Evolutionary conservation across 495 filamentous ascomycete genomes (phyloP).

Genomic region (Corynascus novoguineensis): DNA sequence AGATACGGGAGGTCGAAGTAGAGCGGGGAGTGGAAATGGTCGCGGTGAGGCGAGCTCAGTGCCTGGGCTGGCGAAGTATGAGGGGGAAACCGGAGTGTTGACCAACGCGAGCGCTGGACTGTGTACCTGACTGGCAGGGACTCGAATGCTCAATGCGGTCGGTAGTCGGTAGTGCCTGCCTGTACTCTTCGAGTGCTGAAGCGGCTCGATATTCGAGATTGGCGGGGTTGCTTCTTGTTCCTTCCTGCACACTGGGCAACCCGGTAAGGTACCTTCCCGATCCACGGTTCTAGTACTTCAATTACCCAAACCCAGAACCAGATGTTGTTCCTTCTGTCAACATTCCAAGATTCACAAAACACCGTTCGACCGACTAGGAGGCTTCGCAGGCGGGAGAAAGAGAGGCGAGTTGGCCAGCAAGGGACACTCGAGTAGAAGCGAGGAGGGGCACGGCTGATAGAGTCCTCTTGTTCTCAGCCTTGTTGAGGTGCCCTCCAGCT

Average conservation of each 20-base stretch:
- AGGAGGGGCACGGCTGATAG: neutral
- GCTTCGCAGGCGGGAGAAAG: neutral
- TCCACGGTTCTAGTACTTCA: neutral
- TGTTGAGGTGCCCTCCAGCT: neutral
- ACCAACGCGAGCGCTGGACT: too few species aligned
- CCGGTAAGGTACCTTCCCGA: neutral
- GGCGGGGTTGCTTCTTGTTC: neutral
- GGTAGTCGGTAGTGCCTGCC: neutral
- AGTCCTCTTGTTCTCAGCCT: too few species aligned
- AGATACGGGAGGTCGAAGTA: neutral
- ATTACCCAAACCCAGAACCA: neutral
- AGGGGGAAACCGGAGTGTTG: too few species aligned
- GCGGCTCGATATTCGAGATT: neutral
- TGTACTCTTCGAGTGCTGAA: neutral
- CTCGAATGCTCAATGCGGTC: too few species aligned
- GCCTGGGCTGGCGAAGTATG: too few species aligned
- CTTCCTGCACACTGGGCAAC: neutral
- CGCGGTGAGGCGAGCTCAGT: too few species aligned
- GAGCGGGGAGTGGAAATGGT: neutral
- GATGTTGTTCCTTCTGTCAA: neutral
- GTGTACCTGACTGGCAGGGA: too few species aligned
- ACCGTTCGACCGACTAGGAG: too few species aligned
- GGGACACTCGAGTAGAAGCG: neutral
- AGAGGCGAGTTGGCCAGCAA: too few species aligned
- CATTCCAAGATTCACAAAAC: neutral